A percentile compares a stretch with the other conserved stretches of the same genome.
These are phyloP conservation scores for Rhizopogon rudus DNA, from an alignment of 768 basidiomycete genomes.

Conservation along the genomic window DNA sequence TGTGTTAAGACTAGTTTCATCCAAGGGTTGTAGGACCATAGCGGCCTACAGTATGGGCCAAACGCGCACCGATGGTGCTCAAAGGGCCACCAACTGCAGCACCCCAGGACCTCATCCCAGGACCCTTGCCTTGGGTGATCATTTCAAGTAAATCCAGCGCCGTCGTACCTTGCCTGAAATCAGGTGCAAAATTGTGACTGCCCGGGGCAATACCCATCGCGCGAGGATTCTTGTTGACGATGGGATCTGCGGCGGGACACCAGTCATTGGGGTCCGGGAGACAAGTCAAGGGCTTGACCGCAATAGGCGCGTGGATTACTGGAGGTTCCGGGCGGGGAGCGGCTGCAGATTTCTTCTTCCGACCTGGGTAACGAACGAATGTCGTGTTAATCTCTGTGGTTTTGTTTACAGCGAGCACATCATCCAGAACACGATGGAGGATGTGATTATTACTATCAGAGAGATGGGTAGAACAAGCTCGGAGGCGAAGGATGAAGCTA, in stretches of 20 bases:
- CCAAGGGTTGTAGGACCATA: conserved; percentile 14
- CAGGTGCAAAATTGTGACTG: conserved; percentile 3
- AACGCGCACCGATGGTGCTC: conserved; percentile 16
- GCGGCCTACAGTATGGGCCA: conserved; percentile 16
- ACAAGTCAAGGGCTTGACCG: conserved; percentile 5
- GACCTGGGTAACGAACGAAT: background rate
- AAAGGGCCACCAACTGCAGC: conserved; percentile 23
- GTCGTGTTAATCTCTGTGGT: background rate
- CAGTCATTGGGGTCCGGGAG: conserved; percentile 16
- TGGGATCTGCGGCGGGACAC: conserved; percentile 27
- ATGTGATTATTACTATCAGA: background rate
- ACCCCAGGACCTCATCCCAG: conserved; percentile 8
- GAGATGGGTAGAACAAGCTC: background rate
- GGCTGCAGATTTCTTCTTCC: background rate
- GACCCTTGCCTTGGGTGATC: conserved; percentile 10
- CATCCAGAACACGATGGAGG: background rate
- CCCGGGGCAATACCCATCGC: conserved; percentile 26
- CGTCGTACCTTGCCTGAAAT: conserved; percentile 9
- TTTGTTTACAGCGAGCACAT: background rate
- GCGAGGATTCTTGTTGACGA: conserved; percentile 23
- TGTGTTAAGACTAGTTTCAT: background rate
- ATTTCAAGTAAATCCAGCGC: conserved; percentile 24
- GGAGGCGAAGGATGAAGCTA: background rate
- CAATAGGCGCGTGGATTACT: conserved; percentile 12
- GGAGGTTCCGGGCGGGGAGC: background rate